Percentiles rank a stretch among this genome's conserved stretches.
Conservation (phyloP, 164 flowering plant genomes). For the Chimonanthus praecox region DNA sequence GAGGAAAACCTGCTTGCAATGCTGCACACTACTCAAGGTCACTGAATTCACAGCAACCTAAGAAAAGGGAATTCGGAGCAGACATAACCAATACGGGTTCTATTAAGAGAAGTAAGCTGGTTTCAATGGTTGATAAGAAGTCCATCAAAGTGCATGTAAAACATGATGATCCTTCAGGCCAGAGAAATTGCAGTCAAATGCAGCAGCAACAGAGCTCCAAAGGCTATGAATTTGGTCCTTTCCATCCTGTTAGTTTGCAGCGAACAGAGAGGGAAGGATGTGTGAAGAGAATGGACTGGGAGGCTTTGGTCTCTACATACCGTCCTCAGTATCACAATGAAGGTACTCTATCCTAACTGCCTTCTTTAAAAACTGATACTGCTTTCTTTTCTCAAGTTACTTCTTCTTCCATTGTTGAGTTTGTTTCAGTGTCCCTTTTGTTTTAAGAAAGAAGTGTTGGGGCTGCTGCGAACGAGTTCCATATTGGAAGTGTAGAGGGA, state of each 20-base stretch:
- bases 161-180: constrained; percentile 23
- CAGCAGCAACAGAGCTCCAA: constrained; percentile 23
- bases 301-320: constrained; percentile 44
- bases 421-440: not conserved
- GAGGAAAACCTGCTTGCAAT: constrained; percentile 21
- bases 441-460: too few relatives aligned
- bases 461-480: too few relatives aligned
- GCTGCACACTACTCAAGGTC: constrained; percentile 4
- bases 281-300: constrained; percentile 45
- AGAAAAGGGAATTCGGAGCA: constrained; percentile 70
- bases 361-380: not conserved
- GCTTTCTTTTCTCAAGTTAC: not conserved
- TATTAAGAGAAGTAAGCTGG: constrained; percentile 42
- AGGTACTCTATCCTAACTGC: constrained; percentile 41
- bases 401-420: not conserved
- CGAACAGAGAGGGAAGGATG: constrained; percentile 17
- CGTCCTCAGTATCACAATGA: constrained; percentile 87
- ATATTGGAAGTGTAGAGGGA: too few relatives aligned
- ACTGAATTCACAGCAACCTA: constrained; percentile 20
- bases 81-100: constrained; percentile 57
- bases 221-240: constrained; percentile 77
- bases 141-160: constrained; percentile 20
- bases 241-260: constrained; percentile 52
- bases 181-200: constrained; percentile 11
- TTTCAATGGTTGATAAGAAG: constrained; percentile 16